Conservation (phyloP, 2,329 filamentous ascomycete species). For the Penicillium glabrum region DNA sequence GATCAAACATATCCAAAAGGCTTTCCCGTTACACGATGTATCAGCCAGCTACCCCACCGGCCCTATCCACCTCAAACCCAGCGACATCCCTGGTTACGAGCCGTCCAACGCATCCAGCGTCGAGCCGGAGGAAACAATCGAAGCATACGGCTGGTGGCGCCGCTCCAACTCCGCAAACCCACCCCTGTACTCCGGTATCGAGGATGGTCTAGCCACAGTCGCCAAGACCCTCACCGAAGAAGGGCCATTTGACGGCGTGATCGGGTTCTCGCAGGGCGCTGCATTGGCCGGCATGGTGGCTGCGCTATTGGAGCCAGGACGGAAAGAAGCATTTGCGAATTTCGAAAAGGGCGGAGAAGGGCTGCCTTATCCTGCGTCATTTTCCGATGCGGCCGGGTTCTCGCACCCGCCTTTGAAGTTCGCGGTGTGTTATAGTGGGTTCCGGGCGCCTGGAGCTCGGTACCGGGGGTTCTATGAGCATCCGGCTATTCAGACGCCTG, state of each 20-base stretch:
- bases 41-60: constrained; percentile 68
- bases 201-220: constrained; percentile 65
- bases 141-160: constrained; percentile 83
- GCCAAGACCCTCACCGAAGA: constrained; percentile 62
- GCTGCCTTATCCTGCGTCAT: constrained; percentile 54
- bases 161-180: constrained; percentile 61
- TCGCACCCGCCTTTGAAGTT: constrained; percentile 64
- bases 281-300: constrained; percentile 72
- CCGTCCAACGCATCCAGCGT: constrained; percentile 34
- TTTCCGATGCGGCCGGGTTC: constrained; percentile 36
- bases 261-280: constrained; percentile 82
- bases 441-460: constrained; percentile 61
- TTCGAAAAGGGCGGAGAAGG: constrained; percentile 29
- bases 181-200: constrained; percentile 66
- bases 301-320: constrained; percentile 62
- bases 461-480: constrained; percentile 69
- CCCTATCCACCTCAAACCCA: constrained; percentile 61
- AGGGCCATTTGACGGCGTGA: constrained; percentile 72
- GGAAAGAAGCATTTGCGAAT: constrained; percentile 50
- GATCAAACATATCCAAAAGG: constrained; percentile 75
- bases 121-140: constrained; percentile 54
- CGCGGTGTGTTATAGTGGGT: constrained; percentile 74
- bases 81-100: constrained; percentile 69
- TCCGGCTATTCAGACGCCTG: constrained; percentile 72
- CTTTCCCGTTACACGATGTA: constrained; percentile 63